Evolutionary conservation across 1,284 basidiomycete species (phyloP), one percentile per base, ranked within the genome.

Genomic region (Peniophora sp.): DNA sequence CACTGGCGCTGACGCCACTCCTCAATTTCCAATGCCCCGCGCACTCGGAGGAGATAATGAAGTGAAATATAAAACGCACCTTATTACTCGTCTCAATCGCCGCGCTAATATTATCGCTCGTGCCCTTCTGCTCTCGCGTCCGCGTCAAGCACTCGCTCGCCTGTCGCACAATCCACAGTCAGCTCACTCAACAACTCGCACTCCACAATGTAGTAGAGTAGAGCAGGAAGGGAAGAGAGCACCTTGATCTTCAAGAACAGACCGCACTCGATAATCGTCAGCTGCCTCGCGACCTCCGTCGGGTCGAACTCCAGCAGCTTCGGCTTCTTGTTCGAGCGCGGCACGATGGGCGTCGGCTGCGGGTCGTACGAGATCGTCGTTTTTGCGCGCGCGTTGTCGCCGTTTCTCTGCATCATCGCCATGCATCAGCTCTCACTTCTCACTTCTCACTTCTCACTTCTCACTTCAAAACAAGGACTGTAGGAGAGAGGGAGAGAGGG

Each of bases 21-120:
- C 27, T 6, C 27, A 32, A 32, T 32, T 6, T 32, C 27, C 27
- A 32, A 53, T n/a, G n/a, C n/a, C n/a, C n/a, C n/a, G n/a, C n/a
- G n/a, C n/a, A n/a, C n/a, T n/a, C n/a, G n/a, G n/a, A n/a, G n/a
- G n/a, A n/a, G n/a, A n/a, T n/a, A 46, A 17, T 41, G n/a, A 49
- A 24, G 41, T 1, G 36, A 23, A 3, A 32, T 5, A 14, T 6
- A 37, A 12, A 24, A 66, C 79, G n/a, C 56, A 91, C 90, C 67
- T 90, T 79, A 64, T 98, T 99, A 58, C 88, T 92, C 47, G 93
- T 85, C 55, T 92, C 91, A 61, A 97, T 97, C 57, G 96, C 88
- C 37, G 83, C 81, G 50, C 91, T 88, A 58, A 99, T 94, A 56
- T 88, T 92, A 60, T 88, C 90, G 51, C 79, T 74, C 54, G 79